phyloP scores from a whole-genome alignment of 352 stramenopile species.

The Pythium folliculosum region DNA sequence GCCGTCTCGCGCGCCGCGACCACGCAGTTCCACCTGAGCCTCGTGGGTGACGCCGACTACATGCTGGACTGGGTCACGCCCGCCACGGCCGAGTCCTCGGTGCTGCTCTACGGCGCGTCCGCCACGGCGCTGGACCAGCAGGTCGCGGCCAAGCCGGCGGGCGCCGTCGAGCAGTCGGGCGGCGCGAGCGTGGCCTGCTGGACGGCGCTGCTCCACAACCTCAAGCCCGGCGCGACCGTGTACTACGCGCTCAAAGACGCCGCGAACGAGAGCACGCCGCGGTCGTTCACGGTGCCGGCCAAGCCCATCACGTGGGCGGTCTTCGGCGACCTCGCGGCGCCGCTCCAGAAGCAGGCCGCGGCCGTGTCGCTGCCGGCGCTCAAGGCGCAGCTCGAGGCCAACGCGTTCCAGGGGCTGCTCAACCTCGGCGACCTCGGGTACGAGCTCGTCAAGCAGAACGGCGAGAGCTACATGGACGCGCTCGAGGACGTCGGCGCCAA shows the following conservation, averaged over 20 bases:
- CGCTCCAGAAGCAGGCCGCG: conserved; percentile 52
- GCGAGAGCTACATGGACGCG: conserved; percentile 74
- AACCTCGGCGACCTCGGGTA: conserved; percentile 80
- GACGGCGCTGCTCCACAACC: conserved; percentile 49
- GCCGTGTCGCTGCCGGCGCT: conserved; percentile 66
- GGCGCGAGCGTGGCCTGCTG: conserved; percentile 51
- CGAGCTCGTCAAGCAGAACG: conserved; percentile 68
- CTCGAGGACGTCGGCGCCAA: conserved; percentile 55
- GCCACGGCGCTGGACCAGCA: conserved; percentile 37
- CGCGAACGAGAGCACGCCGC: neutral
- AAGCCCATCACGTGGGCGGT: conserved; percentile 67
- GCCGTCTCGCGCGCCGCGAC: conserved; percentile 18
- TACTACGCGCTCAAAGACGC: conserved; percentile 58
- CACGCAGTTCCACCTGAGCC: conserved; percentile 70
- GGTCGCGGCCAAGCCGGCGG: conserved; percentile 37
- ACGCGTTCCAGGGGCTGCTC: conserved; percentile 57
- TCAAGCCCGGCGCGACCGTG: conserved; percentile 49
- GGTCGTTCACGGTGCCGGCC: conserved; percentile 52
- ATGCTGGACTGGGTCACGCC: conserved; percentile 75
- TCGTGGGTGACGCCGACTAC: conserved; percentile 54
- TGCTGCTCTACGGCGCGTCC: conserved; percentile 46
- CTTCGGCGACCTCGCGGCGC: conserved; percentile 70
- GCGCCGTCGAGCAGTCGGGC: conserved; percentile 48
- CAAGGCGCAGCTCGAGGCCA: conserved; percentile 42
- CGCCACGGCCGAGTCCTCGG: conserved; percentile 34